Evolutionary conservation across 2,329 filamentous ascomycete species (phyloP), one percentile per base, ranked within the genome.

Genomic region (Trichoderma pleuroti): DNA sequence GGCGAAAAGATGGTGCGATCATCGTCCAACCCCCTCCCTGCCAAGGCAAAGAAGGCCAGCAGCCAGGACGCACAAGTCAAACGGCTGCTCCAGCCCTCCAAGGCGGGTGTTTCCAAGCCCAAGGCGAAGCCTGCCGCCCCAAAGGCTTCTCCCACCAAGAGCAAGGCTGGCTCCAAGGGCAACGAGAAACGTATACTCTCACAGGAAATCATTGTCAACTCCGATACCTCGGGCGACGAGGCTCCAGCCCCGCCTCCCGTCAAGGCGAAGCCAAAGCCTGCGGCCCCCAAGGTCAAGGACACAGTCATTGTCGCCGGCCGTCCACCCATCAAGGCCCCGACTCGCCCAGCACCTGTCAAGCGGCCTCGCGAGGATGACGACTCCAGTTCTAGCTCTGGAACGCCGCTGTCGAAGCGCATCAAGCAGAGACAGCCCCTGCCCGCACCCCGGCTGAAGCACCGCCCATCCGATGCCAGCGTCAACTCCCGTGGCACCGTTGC

Each of bases 361-460:
- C 86, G 88, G 39, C 76, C 82, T 3, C 85, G 86, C 2, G 86
- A 87, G 52, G 81, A 82, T 11, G 81, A 81, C 16, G 86, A 88
- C 73, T 87, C 86, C 70, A 88, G 86, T 74, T 89, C 87, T 2
- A 89, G 87, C 78, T 89, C 87, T 0, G 86, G 86, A 16, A 86
- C 85, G 12, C 87, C 87, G 3, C 79, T 89, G 12, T 86, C 83
- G 75, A 89, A 89, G 79, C 84, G 87, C n/a, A 80, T 85, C 74
- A 88, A 88, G 80, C 79, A 83, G 26, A 84, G 83, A 76, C 83
- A 83, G 70, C 77, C 82, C 5, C 72, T 81, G 46, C 75, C 79
- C 42, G 74, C 74, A 7, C 71, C 75, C 24, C 73, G 74, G 72
- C 73, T 79, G n/a, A 85, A 84, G 76, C 82, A 84, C 64, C 84